Percentiles rank a stretch among this genome's conserved stretches.
Evolutionary conservation across 768 basidiomycete genomes (phyloP).

Genomic region (Kwoniella sp.): DNA sequence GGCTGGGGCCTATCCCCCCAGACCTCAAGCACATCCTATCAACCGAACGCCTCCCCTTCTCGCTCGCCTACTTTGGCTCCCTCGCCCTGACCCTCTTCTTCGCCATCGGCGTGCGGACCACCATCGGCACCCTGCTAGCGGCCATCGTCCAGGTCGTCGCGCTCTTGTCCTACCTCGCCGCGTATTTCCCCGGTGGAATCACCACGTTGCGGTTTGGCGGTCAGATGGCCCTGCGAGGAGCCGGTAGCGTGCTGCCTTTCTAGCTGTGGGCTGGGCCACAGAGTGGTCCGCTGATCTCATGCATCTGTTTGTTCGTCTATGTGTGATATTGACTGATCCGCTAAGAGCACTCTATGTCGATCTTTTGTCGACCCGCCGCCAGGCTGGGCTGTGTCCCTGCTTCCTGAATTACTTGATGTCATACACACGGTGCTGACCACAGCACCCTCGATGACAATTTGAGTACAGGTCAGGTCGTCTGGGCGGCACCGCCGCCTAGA

Average conservation of each 20-base stretch:
- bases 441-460: too few relatives aligned
- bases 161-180: slow-evolving; percentile 80
- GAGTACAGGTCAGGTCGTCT: too few relatives aligned
- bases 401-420: too few relatives aligned
- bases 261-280: too few relatives aligned
- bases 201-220: slow-evolving; percentile 50
- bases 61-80: slow-evolving; percentile 76
- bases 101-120: slow-evolving; percentile 74
- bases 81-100: slow-evolving; percentile 86
- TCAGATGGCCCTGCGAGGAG: slow-evolving; percentile 65
- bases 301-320: too few relatives aligned
- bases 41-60: slow-evolving; percentile 76
- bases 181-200: slow-evolving; percentile 84
- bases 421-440: too few relatives aligned
- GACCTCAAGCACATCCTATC: slow-evolving; percentile 75
- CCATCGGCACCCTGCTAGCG: slow-evolving; percentile 75
- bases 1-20: neutral
- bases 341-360: too few relatives aligned
- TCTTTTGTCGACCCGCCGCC: too few relatives aligned
- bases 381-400: too few relatives aligned
- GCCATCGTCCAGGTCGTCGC: slow-evolving; percentile 81
- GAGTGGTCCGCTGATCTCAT: too few relatives aligned
- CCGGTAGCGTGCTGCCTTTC: slow-evolving; percentile 73
- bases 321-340: too few relatives aligned
- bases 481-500: too few relatives aligned